A percentile compares a stretch with the other conserved stretches of the same genome.
These are phyloP conservation scores for Malassezia dermatis DNA, from an alignment of 1,284 basidiomycete genomes.

Conservation along the genomic window DNA sequence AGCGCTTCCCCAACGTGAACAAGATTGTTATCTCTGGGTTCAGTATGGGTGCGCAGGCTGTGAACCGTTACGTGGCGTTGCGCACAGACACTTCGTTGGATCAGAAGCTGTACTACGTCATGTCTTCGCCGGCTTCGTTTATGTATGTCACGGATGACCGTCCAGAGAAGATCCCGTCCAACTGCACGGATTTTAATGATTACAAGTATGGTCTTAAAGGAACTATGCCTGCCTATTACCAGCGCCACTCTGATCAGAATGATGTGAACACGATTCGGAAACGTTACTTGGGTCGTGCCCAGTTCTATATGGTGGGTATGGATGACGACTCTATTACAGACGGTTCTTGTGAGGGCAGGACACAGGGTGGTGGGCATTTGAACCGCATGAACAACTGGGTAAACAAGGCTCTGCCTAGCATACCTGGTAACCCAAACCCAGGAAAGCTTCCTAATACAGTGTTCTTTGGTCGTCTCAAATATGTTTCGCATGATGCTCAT, in stretches of 20 bases:
- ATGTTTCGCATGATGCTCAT: constrained; percentile 28
- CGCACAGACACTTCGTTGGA: constrained; percentile 21
- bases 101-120: constrained; percentile 28
- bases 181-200: constrained; percentile 22
- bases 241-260: background rate
- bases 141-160: constrained; percentile 30
- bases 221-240: constrained; percentile 26
- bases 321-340: constrained; percentile 23
- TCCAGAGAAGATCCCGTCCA: background rate
- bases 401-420: constrained; percentile 21
- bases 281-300: constrained; percentile 21
- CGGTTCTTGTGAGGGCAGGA: constrained; percentile 23
- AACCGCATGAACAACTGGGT: constrained; percentile 38
- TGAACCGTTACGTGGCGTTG: constrained; percentile 32
- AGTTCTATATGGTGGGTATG: constrained; percentile 32
- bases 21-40: constrained; percentile 41
- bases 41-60: constrained; percentile 32
- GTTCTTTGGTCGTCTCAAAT: constrained; percentile 18
- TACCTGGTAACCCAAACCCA: constrained; percentile 20
- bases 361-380: constrained; percentile 31
- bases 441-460: constrained; percentile 23
- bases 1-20: constrained; percentile 29
- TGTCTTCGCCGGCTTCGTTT: constrained; percentile 33
- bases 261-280: constrained; percentile 13
- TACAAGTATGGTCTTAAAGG: constrained; percentile 46